Percentiles rank a stretch among this genome's conserved stretches.
phyloP scores from a whole-genome alignment of 805 yeast species.

The Suhomyces vadensis region DNA sequence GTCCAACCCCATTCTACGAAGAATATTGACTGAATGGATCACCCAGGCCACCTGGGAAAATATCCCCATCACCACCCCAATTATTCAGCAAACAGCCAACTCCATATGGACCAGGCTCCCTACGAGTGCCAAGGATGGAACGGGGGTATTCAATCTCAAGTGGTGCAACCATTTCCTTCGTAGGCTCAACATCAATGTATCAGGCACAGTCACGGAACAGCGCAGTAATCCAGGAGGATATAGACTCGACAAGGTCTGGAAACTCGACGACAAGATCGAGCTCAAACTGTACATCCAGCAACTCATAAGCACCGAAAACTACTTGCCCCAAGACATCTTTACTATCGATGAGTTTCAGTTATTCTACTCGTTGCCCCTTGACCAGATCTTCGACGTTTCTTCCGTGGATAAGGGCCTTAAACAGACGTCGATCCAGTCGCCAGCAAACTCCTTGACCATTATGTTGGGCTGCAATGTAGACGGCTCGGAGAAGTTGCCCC shows the following conservation, averaged over 20 bases:
- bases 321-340: slow-evolving; percentile 54
- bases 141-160: slow-evolving; percentile 62
- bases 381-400: slow-evolving; percentile 51
- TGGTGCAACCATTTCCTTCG: slow-evolving; percentile 56
- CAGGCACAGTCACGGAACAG: slow-evolving; percentile 35
- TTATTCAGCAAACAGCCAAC: slow-evolving; percentile 61
- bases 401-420: slow-evolving; percentile 45
- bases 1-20: slow-evolving; percentile 53
- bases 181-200: slow-evolving; percentile 52
- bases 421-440: slow-evolving; percentile 31
- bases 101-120: slow-evolving; percentile 66
- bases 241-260: slow-evolving; percentile 55
- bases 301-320: slow-evolving; percentile 31
- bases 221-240: slow-evolving; percentile 25
- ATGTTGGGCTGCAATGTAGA: slow-evolving; percentile 64
- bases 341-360: slow-evolving; percentile 62
- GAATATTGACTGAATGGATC: slow-evolving; percentile 69
- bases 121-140: slow-evolving; percentile 54
- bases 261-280: slow-evolving; percentile 54
- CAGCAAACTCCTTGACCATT: slow-evolving; percentile 50
- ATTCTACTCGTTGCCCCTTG: slow-evolving; percentile 60
- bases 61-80: slow-evolving; percentile 63
- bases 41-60: slow-evolving; percentile 67
- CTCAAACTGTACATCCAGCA: slow-evolving; percentile 45
- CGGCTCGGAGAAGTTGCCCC: slow-evolving; percentile 63